phyloP scores from a whole-genome alignment of 441 rosid species.

The Aleurites moluccanus region DNA sequence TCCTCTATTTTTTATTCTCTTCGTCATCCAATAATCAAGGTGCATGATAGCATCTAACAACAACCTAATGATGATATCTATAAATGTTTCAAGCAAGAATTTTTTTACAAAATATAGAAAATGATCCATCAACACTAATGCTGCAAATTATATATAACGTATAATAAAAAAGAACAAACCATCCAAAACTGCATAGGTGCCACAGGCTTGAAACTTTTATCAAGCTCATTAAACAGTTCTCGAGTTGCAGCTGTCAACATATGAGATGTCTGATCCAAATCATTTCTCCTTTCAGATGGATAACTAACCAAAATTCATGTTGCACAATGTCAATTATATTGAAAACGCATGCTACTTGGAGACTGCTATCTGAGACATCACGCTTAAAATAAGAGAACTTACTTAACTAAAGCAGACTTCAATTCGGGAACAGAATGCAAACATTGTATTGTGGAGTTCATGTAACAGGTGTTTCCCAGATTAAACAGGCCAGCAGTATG shows the following conservation, averaged over 20 bases:
- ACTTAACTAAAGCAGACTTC: slow-evolving; percentile 74
- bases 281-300: slow-evolving; percentile 63
- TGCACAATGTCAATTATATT: slow-evolving; percentile 17
- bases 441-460: slow-evolving; percentile 93
- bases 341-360: slow-evolving; percentile 3
- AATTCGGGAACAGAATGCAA: slow-evolving; percentile 92
- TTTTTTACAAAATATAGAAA: background rate
- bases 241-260: slow-evolving; percentile 87
- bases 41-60: slow-evolving; percentile 5
- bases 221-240: slow-evolving; percentile 78
- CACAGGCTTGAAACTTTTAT: slow-evolving; percentile 83
- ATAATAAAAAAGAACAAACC: slow-evolving; percentile 46
- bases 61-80: background rate
- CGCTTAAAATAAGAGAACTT: slow-evolving; percentile 25
- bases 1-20: background rate
- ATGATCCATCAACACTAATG: background rate
- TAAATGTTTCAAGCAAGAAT: background rate
- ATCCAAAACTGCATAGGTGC: slow-evolving; percentile 95
- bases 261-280: slow-evolving; percentile 85
- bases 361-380: background rate
- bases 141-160: slow-evolving; percentile 10
- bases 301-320: slow-evolving; percentile 45
- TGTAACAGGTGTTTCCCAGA: slow-evolving; percentile 93
- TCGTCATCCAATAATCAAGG: background rate
- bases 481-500: slow-evolving; percentile 83